phyloP scores from a whole-genome alignment of 352 stramenopile species.

The Hyaloperonospora arabidopsidis region DNA sequence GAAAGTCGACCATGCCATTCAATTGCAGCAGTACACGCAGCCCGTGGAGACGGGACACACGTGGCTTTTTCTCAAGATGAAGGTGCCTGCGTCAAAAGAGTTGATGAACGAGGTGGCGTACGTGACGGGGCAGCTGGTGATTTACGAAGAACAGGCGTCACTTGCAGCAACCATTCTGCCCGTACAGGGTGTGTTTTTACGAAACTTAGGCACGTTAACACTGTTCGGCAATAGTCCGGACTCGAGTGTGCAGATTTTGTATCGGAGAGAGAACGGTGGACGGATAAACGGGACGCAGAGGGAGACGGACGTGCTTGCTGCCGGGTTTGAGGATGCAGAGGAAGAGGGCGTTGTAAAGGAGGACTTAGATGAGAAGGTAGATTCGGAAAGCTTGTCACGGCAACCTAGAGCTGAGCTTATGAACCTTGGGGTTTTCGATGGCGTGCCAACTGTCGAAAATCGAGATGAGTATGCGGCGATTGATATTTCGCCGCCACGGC shows the following conservation, averaged over 20 bases:
- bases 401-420: constrained; percentile 46
- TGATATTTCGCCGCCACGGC: constrained; percentile 72
- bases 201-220: constrained; percentile 61
- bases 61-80: constrained; percentile 81
- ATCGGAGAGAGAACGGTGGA: constrained; percentile 33
- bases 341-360: constrained; percentile 23
- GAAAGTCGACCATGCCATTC: constrained; percentile 62
- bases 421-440: constrained; percentile 56
- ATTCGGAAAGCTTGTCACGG: constrained; percentile 24
- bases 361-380: constrained; percentile 14
- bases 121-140: constrained; percentile 72
- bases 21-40: constrained; percentile 71
- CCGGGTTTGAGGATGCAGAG: background rate
- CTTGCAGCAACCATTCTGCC: constrained; percentile 72
- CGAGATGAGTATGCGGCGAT: constrained; percentile 61
- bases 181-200: constrained; percentile 76
- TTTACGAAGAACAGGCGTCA: constrained; percentile 76
- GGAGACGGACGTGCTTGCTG: constrained; percentile 3
- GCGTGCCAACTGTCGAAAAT: constrained; percentile 49
- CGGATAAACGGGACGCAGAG: constrained; percentile 15
- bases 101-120: constrained; percentile 63
- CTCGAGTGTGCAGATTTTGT: constrained; percentile 70
- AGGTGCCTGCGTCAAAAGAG: constrained; percentile 57
- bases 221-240: constrained; percentile 80
- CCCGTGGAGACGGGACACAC: constrained; percentile 61